These are phyloP conservation scores for Colletotrichum camelliae DNA, from an alignment of 2,329 filamentous ascomycete genomes.

Conservation along the genomic window DNA sequence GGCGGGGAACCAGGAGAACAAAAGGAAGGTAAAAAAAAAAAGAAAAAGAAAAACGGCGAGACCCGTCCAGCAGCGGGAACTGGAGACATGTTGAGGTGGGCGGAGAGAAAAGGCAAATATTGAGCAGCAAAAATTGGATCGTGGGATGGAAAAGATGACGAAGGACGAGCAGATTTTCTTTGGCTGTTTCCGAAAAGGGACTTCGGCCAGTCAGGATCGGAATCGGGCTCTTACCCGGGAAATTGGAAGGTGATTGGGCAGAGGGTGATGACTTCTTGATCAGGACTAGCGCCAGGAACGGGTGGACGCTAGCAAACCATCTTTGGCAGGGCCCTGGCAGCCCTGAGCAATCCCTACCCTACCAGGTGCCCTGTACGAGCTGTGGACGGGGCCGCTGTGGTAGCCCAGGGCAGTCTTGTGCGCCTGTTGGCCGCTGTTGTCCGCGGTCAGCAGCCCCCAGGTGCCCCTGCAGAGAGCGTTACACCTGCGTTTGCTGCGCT, in stretches of 20 bases:
- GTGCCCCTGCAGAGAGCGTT: background rate
- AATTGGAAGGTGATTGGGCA: slow-evolving; percentile 19
- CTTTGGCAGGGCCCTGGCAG: slow-evolving; percentile 1
- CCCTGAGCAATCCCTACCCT: background rate
- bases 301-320: slow-evolving; percentile 6
- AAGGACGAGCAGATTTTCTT: slow-evolving; percentile 7
- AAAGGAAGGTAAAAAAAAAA: background rate
- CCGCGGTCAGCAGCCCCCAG: background rate
- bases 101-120: background rate
- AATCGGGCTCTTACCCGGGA: slow-evolving; percentile 3
- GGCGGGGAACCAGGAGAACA: background rate
- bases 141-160: background rate
- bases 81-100: background rate
- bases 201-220: slow-evolving; percentile 7
- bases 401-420: background rate
- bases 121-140: background rate
- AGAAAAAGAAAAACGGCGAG: background rate
- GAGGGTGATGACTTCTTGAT: slow-evolving; percentile 1
- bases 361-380: background rate
- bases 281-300: slow-evolving; percentile 18
- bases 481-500: background rate
- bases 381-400: background rate
- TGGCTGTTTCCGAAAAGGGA: background rate
- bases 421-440: background rate
- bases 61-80: background rate